Percentiles rank a stretch among this genome's conserved stretches.
phyloP scores from a whole-genome alignment of 78 protist species.

The Protostelium mycophagum region DNA sequence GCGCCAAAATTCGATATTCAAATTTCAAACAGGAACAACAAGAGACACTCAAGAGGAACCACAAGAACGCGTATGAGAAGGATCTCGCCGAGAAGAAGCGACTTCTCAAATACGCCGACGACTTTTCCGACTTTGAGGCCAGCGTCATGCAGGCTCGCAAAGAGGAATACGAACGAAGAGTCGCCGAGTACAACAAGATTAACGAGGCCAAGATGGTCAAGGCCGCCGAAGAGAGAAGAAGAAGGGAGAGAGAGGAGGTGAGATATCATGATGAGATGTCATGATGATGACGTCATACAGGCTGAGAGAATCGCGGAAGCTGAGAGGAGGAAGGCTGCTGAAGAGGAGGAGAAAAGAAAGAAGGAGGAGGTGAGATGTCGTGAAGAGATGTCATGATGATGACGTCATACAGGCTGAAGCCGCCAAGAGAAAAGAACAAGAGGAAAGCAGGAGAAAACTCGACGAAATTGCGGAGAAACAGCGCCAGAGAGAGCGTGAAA shows the following conservation, averaged over 20 bases:
- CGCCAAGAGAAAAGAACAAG: neutral
- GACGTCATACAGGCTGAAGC: too few relatives aligned
- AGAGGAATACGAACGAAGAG: conserved; percentile 27
- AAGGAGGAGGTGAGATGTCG: neutral
- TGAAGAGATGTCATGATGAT: too few relatives aligned
- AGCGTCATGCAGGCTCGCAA: conserved; percentile 9
- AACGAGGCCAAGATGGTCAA: conserved; percentile 6
- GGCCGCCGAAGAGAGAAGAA: conserved; percentile 10
- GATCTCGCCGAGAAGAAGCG: conserved; percentile 32
- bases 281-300: too few relatives aligned
- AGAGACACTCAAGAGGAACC: conserved; percentile 3
- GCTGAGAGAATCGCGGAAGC: conserved; percentile 10
- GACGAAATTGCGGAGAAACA: neutral
- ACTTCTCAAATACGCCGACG: conserved; percentile 4
- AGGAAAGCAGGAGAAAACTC: neutral
- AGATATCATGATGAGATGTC: too few relatives aligned
- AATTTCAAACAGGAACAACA: conserved; percentile 28
- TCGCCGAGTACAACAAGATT: conserved; percentile 10
- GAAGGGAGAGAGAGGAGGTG: conserved; percentile 10
- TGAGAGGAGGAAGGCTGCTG: conserved; percentile 14
- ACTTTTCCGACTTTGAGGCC: conserved; percentile 7
- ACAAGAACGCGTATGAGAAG: conserved; percentile 4
- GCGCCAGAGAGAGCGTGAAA: neutral
- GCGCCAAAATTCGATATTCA: neutral
- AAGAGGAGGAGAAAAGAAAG: conserved; percentile 7